phyloP scores from a whole-genome alignment of 2,329 filamentous ascomycete species.

The Whalleya microplaca region DNA sequence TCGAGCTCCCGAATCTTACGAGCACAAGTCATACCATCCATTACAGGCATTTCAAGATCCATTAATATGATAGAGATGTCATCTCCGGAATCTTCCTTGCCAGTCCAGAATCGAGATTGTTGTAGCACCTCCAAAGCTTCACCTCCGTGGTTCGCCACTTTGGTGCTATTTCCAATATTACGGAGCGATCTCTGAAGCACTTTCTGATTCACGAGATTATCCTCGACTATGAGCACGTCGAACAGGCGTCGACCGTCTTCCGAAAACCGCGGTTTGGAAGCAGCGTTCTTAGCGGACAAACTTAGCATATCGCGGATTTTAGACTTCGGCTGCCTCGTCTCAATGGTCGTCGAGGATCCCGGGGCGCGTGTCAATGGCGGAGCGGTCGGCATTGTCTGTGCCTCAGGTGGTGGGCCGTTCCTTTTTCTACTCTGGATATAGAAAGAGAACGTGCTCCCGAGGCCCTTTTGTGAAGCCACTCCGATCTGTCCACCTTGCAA shows the following conservation, averaged over 20 bases:
- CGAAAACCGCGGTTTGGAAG: conserved; percentile 31
- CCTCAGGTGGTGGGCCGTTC: conserved; percentile 42
- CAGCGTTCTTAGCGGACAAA: conserved; percentile 13
- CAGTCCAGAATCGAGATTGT: conserved; percentile 59
- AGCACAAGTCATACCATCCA: conserved; percentile 79
- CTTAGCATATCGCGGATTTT: conserved; percentile 11
- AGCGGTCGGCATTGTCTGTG: conserved; percentile 38
- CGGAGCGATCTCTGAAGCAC: conserved; percentile 64
- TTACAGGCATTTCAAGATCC: conserved; percentile 84
- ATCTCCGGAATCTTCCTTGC: conserved; percentile 49
- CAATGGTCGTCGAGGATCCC: conserved; percentile 39
- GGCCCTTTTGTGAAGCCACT: conserved; percentile 67
- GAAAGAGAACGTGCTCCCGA: conserved; percentile 77
- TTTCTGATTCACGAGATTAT: conserved; percentile 69
- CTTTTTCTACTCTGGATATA: conserved; percentile 72
- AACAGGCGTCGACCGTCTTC: conserved; percentile 43
- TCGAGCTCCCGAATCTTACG: conserved; percentile 71
- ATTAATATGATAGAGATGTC: conserved; percentile 73
- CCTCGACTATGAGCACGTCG: conserved; percentile 68
- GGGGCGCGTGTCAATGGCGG: conserved; percentile 36
- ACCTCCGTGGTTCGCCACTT: conserved; percentile 66
- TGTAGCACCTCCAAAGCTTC: conserved; percentile 64
- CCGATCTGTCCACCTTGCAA: conserved; percentile 79
- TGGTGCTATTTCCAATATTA: conserved; percentile 63
- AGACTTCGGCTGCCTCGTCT: conserved; percentile 33